Percentiles rank a stretch among this genome's conserved stretches.
These are phyloP conservation scores for Ogataea pilisensis DNA, from an alignment of 805 yeast species.

Conservation along the genomic window DNA sequence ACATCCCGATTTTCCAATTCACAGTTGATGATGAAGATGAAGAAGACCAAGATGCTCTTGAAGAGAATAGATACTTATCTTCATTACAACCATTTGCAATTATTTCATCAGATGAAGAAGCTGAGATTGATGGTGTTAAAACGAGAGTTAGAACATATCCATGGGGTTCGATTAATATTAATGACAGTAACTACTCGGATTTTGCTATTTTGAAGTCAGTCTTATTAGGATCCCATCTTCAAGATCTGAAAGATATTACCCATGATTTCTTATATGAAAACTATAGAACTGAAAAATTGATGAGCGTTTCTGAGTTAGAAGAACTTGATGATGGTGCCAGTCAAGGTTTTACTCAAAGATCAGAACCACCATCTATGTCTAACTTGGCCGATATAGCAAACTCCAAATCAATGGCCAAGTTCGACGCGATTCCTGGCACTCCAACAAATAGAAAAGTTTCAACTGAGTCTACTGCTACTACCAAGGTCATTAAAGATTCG, in stretches of 20 bases:
- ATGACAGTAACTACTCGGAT: constrained; percentile 49
- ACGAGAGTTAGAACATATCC: constrained; percentile 67
- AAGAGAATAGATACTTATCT: constrained; percentile 61
- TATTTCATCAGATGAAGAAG: constrained; percentile 58
- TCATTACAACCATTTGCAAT: constrained; percentile 74
- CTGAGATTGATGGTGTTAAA: constrained; percentile 44
- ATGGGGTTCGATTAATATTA: constrained; percentile 65
- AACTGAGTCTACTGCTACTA: constrained; percentile 8
- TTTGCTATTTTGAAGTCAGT: constrained; percentile 53
- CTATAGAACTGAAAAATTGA: constrained; percentile 60
- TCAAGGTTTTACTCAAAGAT: constrained; percentile 9
- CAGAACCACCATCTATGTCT: constrained; percentile 56
- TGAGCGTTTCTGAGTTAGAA: constrained; percentile 45
- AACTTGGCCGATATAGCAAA: constrained; percentile 52
- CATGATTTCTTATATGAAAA: constrained; percentile 62
- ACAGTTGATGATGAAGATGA: constrained; percentile 69
- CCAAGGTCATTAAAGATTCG: constrained; percentile 11
- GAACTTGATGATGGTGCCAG: constrained; percentile 23
- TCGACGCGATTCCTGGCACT: constrained; percentile 11
- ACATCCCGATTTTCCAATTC: constrained; percentile 73
- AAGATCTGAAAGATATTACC: constrained; percentile 61
- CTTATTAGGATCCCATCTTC: constrained; percentile 55
- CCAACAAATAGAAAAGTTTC: constrained; percentile 9
- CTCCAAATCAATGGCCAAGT: constrained; percentile 29
- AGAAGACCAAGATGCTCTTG: constrained; percentile 64